Percentiles rank a stretch among this genome's conserved stretches.
These are phyloP conservation scores for Colletotrichum phormii DNA, from an alignment of 2,329 filamentous ascomycete genomes.

Conservation along the genomic window DNA sequence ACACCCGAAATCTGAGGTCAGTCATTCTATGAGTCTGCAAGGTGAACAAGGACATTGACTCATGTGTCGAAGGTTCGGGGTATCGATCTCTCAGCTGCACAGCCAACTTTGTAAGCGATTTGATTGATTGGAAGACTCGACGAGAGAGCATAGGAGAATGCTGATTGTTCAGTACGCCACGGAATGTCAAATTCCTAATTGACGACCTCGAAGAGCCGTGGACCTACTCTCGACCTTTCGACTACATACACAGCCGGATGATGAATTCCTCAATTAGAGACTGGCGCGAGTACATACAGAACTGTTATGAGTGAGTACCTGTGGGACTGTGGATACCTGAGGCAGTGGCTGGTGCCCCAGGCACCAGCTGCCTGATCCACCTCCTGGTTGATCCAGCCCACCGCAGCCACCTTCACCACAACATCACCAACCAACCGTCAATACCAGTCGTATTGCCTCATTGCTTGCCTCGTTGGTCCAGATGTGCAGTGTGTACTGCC, in stretches of 20 bases:
- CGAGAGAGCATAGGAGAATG: no score
- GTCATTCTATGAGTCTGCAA: background rate
- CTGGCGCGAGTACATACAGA: conserved; percentile 46
- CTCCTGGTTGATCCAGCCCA: no score
- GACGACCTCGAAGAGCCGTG: conserved; percentile 50
- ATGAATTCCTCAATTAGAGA: background rate
- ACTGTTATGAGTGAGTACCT: background rate
- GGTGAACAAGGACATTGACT: background rate
- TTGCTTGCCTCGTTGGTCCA: no score
- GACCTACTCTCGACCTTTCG: conserved; percentile 41
- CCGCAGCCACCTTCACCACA: no score
- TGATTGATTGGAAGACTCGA: background rate
- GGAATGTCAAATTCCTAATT: conserved; percentile 57
- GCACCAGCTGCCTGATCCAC: no score
- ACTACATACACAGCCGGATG: conserved; percentile 21
- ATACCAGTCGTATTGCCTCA: no score
- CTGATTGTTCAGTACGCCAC: conserved; percentile 45
- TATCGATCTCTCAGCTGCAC: conserved; percentile 55
- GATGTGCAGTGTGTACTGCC: no score
- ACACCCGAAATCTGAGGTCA: conserved; percentile 45
- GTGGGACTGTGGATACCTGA: no score
- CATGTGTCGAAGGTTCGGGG: conserved; percentile 45
- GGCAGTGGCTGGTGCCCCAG: no score
- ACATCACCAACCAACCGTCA: no score
- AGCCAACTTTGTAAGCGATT: conserved; percentile 46